These are phyloP conservation scores for Erysimum cheiri DNA, from an alignment of 441 rosid species.

Conservation along the genomic window DNA sequence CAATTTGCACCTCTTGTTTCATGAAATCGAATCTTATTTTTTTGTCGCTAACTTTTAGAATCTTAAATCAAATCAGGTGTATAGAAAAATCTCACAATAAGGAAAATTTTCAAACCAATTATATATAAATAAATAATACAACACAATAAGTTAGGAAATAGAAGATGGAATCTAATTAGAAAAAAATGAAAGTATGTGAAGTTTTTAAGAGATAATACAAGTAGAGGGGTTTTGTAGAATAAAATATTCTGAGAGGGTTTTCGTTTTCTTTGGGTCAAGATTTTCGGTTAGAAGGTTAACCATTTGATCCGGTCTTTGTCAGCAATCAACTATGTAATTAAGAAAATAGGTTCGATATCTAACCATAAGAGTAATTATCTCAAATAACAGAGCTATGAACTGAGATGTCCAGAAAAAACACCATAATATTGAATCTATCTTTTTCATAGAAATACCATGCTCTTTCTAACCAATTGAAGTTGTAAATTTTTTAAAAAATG, in stretches of 20 bases:
- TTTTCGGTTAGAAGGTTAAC: background rate
- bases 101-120: too few species aligned
- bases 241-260: background rate
- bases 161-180: background rate
- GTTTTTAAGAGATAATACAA: background rate
- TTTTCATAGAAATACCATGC: background rate
- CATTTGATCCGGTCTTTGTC: conserved; percentile 16
- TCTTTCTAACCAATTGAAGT: background rate
- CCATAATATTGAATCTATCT: background rate
- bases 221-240: background rate
- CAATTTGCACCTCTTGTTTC: background rate
- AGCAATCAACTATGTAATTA: background rate
- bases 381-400: too few species aligned
- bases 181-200: background rate
- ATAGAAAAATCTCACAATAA: too few species aligned
- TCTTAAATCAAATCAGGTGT: background rate
- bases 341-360: background rate
- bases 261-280: background rate
- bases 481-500: too few species aligned
- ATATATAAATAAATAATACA: background rate
- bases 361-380: background rate
- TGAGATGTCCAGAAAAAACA: too few species aligned
- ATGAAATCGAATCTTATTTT: background rate
- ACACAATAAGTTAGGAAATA: background rate
- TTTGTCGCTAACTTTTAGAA: too few species aligned